Conservation (phyloP, 345 rosid genomes). For the Eucalyptus urophylla region DNA sequence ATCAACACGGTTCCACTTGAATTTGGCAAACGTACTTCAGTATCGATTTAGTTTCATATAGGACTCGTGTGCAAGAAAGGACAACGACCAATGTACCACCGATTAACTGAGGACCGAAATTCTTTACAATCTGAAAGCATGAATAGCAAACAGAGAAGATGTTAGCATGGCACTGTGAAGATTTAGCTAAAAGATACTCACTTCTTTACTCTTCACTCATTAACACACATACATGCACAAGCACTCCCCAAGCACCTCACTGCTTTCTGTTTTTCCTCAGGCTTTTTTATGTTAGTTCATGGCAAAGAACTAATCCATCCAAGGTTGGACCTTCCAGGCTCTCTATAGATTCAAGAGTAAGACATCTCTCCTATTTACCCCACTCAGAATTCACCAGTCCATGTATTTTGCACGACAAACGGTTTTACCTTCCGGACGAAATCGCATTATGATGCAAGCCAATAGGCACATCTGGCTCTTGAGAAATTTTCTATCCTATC, state of each 20-base stretch:
- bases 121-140: background rate
- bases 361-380: slow-evolving; percentile 60
- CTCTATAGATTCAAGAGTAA: slow-evolving; percentile 23
- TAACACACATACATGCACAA: too few relatives aligned
- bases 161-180: background rate
- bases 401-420: slow-evolving; percentile 13
- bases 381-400: slow-evolving; percentile 53
- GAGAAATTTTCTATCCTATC: too few relatives aligned
- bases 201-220: too few relatives aligned
- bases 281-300: slow-evolving; percentile 2
- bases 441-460: too few relatives aligned
- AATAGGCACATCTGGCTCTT: too few relatives aligned
- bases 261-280: background rate
- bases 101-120: too few relatives aligned
- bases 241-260: too few relatives aligned
- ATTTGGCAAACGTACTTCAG: too few relatives aligned
- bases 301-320: slow-evolving; percentile 72
- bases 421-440: too few relatives aligned
- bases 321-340: slow-evolving; percentile 29
- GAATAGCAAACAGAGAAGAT: background rate
- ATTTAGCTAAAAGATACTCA: too few relatives aligned
- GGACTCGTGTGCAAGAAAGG: background rate
- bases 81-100: fast-evolving
- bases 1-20: too few relatives aligned
- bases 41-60: background rate